These are phyloP conservation scores for Heracleum sosnowskyi DNA, from an alignment of 129 eudicot species.

Conservation along the genomic window DNA sequence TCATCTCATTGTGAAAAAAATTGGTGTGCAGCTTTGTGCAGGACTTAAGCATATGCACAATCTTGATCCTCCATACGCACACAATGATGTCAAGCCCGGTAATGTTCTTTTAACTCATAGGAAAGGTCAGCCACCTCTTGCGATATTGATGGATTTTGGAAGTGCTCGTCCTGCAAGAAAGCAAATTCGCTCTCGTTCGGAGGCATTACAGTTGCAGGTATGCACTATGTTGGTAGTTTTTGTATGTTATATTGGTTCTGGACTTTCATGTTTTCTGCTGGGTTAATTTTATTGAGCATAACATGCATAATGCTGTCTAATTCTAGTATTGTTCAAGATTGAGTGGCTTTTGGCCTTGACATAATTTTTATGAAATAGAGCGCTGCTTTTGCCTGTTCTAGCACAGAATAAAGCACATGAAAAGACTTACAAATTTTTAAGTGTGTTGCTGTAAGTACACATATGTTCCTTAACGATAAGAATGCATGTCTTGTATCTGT, in stretches of 20 bases:
- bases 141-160: constrained; percentile 91
- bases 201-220: constrained; percentile 90
- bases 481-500: background rate
- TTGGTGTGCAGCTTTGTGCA: constrained; percentile 72
- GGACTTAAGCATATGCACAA: constrained; percentile 88
- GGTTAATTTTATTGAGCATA: background rate
- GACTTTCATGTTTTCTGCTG: background rate
- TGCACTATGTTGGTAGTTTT: background rate
- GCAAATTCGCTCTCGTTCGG: constrained; percentile 79
- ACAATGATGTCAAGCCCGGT: constrained; percentile 93
- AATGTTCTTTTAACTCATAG: constrained; percentile 76
- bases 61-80: constrained; percentile 82
- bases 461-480: background rate
- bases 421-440: background rate
- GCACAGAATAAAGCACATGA: background rate
- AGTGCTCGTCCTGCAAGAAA: constrained; percentile 89
- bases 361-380: background rate
- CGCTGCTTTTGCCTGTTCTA: background rate
- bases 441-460: background rate
- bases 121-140: constrained; percentile 80
- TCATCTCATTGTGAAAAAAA: constrained; percentile 8
- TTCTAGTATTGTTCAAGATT: background rate
- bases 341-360: background rate
- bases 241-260: background rate
- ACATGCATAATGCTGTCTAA: background rate